Percentiles rank a stretch among this genome's conserved stretches.
These are phyloP conservation scores for Drechslerella coelobrocha DNA, from an alignment of 2,329 filamentous ascomycete species.

Conservation along the genomic window DNA sequence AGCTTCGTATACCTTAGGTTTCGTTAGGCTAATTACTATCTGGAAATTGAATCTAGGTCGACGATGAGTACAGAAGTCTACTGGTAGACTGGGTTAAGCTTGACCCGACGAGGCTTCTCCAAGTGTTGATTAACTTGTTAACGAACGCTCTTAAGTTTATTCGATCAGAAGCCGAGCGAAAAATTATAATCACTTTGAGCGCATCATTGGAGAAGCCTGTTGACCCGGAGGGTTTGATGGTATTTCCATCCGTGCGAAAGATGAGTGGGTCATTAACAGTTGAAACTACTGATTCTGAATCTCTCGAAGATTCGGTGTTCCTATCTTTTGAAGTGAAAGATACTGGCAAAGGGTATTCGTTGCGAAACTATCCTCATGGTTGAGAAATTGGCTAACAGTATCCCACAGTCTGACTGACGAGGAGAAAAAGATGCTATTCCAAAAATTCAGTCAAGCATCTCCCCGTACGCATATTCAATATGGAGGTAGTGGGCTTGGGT, in stretches of 20 bases:
- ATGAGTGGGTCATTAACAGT: conserved; percentile 56
- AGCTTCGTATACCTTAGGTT: not conserved
- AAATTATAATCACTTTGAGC: conserved; percentile 25
- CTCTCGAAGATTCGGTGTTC: conserved; percentile 65
- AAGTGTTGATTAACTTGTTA: conserved; percentile 37
- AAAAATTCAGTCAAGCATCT: conserved; percentile 56
- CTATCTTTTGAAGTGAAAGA: conserved; percentile 77
- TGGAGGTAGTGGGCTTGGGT: conserved; percentile 71
- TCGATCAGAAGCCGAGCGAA: conserved; percentile 60
- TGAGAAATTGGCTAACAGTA: conserved; percentile 42
- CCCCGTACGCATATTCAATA: conserved; percentile 71
- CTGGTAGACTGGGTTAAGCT: conserved; percentile 29
- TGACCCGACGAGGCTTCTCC: conserved; percentile 31
- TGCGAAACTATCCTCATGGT: conserved; percentile 6
- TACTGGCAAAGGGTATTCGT: conserved; percentile 69
- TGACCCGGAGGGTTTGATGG: conserved; percentile 29
- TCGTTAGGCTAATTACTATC: not conserved
- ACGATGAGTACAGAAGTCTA: conserved; percentile 47
- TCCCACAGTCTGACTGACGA: conserved; percentile 50
- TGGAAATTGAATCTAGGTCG: conserved; percentile 11
- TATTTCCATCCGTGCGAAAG: conserved; percentile 37
- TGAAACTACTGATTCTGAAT: not conserved
- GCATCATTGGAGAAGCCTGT: conserved; percentile 22
- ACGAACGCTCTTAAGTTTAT: conserved; percentile 72
- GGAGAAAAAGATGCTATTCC: conserved; percentile 52